Conservation (phyloP, 2,329 filamentous ascomycete species). For the Paecilomyces formosus region DNA sequence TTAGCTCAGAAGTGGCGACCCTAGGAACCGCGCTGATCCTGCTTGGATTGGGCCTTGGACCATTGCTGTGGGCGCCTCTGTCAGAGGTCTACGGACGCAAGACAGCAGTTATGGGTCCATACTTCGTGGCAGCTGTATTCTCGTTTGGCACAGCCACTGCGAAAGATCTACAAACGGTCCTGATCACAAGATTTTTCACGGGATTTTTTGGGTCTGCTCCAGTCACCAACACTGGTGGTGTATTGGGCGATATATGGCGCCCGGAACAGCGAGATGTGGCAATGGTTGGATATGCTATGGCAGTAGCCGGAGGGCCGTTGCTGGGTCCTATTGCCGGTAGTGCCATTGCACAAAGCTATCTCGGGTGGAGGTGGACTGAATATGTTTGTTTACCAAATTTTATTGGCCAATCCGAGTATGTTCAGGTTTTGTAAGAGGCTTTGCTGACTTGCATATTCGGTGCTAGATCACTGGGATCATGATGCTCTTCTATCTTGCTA, state of each 20-base stretch:
- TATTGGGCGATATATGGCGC: constrained; percentile 58
- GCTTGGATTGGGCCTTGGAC: constrained; percentile 53
- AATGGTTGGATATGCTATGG: constrained; percentile 61
- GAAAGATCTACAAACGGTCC: constrained; percentile 59
- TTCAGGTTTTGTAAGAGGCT: neutral
- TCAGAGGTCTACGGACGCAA: constrained; percentile 56
- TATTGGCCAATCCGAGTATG: no score
- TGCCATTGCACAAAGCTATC: constrained; percentile 39
- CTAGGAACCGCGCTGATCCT: constrained; percentile 32
- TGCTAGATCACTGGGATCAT: constrained; percentile 54
- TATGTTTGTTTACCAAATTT: constrained; percentile 21
- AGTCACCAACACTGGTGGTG: constrained; percentile 63
- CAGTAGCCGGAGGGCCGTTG: constrained; percentile 55
- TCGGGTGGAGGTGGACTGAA: constrained; percentile 43
- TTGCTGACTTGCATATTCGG: no score
- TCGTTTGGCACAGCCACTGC: constrained; percentile 57
- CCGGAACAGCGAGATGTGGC: constrained; percentile 56
- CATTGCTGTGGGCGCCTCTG: constrained; percentile 57
- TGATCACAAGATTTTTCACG: constrained; percentile 59
- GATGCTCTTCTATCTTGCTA: constrained; percentile 45
- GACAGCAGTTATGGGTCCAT: constrained; percentile 50
- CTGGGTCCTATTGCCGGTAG: constrained; percentile 51
- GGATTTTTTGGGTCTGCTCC: constrained; percentile 59
- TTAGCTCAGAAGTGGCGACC: no score
- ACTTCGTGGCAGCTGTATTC: constrained; percentile 57